phyloP scores from a whole-genome alignment of 495 filamentous ascomycete species.

The Entonaema liquescens region DNA sequence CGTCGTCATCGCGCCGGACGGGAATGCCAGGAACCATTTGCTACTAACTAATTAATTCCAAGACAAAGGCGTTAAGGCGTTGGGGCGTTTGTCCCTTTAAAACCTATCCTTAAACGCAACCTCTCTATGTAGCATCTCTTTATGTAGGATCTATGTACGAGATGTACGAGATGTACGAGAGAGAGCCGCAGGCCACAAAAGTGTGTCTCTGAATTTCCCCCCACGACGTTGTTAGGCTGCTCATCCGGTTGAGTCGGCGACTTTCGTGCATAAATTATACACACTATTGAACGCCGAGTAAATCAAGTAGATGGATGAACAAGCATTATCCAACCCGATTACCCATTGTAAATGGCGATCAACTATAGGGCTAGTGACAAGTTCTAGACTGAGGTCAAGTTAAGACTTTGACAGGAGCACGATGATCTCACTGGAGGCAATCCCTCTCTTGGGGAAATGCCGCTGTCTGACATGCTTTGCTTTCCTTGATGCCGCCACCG shows the following conservation, averaged over 20 bases:
- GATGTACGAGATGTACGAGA: too few relatives aligned
- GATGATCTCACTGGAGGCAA: constrained; percentile 11
- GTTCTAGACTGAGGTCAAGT: constrained; percentile 13
- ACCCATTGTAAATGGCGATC: constrained; percentile 6
- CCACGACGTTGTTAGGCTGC: background rate
- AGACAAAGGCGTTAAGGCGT: constrained; percentile 19
- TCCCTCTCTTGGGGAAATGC: constrained; percentile 10
- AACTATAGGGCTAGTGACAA: background rate
- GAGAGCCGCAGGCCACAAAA: background rate
- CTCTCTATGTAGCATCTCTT: too few relatives aligned
- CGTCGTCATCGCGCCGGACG: constrained; percentile 21
- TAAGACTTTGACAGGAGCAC: constrained; percentile 8
- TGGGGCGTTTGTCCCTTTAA: constrained; percentile 1
- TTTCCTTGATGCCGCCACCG: constrained; percentile 25
- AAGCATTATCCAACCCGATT: constrained; percentile 29
- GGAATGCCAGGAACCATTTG: constrained; percentile 33
- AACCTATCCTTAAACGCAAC: too few relatives aligned
- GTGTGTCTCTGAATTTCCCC: background rate
- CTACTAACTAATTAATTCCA: constrained; percentile 7
- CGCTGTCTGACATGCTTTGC: constrained; percentile 36
- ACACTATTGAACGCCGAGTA: constrained; percentile 15
- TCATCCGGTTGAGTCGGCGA: background rate
- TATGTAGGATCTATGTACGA: too few relatives aligned
- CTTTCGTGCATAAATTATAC: constrained; percentile 24
- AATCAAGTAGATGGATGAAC: constrained; percentile 16